These are phyloP conservation scores for Phytophthora litchii DNA, from an alignment of 352 stramenopile genomes.

Conservation along the genomic window DNA sequence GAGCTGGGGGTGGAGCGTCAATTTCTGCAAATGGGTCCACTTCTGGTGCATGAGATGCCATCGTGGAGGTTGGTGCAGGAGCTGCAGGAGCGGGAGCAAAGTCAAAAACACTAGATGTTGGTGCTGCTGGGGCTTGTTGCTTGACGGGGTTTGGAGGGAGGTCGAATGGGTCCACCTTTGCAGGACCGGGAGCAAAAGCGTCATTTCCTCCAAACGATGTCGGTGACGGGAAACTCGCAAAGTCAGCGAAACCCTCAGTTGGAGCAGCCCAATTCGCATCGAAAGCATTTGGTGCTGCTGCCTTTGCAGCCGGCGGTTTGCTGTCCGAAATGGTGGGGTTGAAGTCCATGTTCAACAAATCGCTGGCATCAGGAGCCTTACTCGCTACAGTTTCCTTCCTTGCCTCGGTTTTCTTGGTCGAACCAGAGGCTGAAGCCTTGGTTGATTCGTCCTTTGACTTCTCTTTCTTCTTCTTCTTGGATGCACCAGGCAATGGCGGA, in stretches of 20 bases:
- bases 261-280: slow-evolving; percentile 28
- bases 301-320: slow-evolving; percentile 18
- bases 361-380: slow-evolving; percentile 39
- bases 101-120: slow-evolving; percentile 36
- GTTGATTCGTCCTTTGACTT: slow-evolving; percentile 16
- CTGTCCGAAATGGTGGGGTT: slow-evolving; percentile 55
- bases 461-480: slow-evolving; percentile 32
- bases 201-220: slow-evolving; percentile 26
- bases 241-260: slow-evolving; percentile 60
- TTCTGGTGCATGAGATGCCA: slow-evolving; percentile 23
- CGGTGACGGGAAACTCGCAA: slow-evolving; percentile 64
- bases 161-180: slow-evolving; percentile 40
- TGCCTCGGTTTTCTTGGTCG: slow-evolving; percentile 59
- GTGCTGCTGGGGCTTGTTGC: slow-evolving; percentile 25
- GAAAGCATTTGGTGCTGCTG: slow-evolving; percentile 21
- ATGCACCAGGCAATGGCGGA: slow-evolving; percentile 34
- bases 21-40: slow-evolving; percentile 64
- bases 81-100: slow-evolving; percentile 33
- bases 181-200: slow-evolving; percentile 17
- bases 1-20: slow-evolving; percentile 31
- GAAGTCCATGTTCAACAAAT: slow-evolving; percentile 77
- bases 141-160: slow-evolving; percentile 62
- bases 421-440: slow-evolving; percentile 1
- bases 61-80: slow-evolving; percentile 13
- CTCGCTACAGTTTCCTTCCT: slow-evolving; percentile 58